A percentile compares a stretch with the other conserved stretches of the same genome.
phyloP scores from a whole-genome alignment of 2,329 filamentous ascomycete genomes.

The Trichophyton schoenleinii region DNA sequence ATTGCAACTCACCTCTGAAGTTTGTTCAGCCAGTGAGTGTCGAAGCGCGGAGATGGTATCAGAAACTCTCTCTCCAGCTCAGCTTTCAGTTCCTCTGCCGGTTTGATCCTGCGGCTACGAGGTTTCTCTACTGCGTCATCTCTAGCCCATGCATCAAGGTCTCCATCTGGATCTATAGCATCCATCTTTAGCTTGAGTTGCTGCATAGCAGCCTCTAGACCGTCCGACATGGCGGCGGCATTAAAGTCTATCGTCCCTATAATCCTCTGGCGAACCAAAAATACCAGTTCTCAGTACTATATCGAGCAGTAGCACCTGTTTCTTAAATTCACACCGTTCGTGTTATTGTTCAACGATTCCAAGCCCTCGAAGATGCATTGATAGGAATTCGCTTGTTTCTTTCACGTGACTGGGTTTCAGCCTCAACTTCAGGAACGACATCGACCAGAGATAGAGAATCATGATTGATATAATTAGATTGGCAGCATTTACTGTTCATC shows the following conservation, averaged over 20 bases:
- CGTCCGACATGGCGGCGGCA: slow-evolving; percentile 4
- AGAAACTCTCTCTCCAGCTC: slow-evolving; percentile 67
- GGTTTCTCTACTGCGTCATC: neutral
- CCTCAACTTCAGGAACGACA: no score
- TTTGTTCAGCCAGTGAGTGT: slow-evolving; percentile 71
- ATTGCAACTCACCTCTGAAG: slow-evolving; percentile 48
- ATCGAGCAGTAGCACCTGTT: no score
- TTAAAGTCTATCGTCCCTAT: neutral
- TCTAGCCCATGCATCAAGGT: slow-evolving; percentile 7
- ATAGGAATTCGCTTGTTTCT: no score
- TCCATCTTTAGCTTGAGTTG: slow-evolving; percentile 6
- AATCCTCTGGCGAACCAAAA: neutral
- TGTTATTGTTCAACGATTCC: no score
- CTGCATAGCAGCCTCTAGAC: slow-evolving; percentile 8
- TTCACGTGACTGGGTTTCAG: no score
- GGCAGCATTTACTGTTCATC: no score
- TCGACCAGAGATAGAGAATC: no score
- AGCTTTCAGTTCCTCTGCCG: slow-evolving; percentile 50
- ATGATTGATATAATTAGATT: no score
- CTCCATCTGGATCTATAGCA: slow-evolving; percentile 4
- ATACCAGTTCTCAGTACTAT: neutral
- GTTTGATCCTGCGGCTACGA: slow-evolving; percentile 22
- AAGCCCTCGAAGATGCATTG: no score
- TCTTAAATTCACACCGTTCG: no score
- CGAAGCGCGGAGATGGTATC: slow-evolving; percentile 66